Base-by-base conservation (phyloP, 306 rosid species). In the Canavalia ensiformis region DNA sequence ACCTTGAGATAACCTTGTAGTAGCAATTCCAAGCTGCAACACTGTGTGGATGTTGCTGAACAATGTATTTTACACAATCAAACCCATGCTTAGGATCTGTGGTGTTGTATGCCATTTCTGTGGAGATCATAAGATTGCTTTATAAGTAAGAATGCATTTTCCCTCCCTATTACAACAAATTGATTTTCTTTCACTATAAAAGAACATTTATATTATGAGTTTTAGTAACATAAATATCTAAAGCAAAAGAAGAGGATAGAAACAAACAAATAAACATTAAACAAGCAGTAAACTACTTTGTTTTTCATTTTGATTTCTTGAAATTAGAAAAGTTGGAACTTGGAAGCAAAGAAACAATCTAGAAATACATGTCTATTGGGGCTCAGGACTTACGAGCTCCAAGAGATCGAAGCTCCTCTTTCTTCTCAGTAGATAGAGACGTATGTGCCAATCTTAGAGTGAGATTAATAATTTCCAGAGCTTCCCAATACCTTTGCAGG, bases 11-110 rank as follows among this genome's bases (percentile, higher is more conserved):
- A 75, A 95, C 99, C 91, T 90, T 93, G 91, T 91, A 89, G 82
- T 95, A 95, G 90, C 98, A 95, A 82, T 95, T 95, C 99, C 97
- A 95, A 84, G 97, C 92, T 39, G 97, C 92, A 75, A 82, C 59
- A 85, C 95, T 91, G 84, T 91, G 87, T 12, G 97, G 92, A 84
- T 95, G 88, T 86, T 88, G 97, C 76, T 83, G 89, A 58, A 92
- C 99, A 87, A 90, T 88, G 85, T 86, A 81, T 85, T 89, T 95
- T 68, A 93, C 99, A 82, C 90, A 95, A 85, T 90, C 91, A 75
- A 93, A 89, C 39, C 95, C 97, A 62, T 85, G 98, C 86, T 89
- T 92, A 51, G 98, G 95, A 86, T 93, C 98, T 0, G 90, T 86
- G 54, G 92, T 88, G 88, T 86, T 86, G 90, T 90, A 95, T 56